Percentiles rank a stretch among this genome's conserved stretches.
These are phyloP conservation scores for Lepiota brunneoincarnata DNA, from an alignment of 768 basidiomycete genomes.

Conservation along the genomic window DNA sequence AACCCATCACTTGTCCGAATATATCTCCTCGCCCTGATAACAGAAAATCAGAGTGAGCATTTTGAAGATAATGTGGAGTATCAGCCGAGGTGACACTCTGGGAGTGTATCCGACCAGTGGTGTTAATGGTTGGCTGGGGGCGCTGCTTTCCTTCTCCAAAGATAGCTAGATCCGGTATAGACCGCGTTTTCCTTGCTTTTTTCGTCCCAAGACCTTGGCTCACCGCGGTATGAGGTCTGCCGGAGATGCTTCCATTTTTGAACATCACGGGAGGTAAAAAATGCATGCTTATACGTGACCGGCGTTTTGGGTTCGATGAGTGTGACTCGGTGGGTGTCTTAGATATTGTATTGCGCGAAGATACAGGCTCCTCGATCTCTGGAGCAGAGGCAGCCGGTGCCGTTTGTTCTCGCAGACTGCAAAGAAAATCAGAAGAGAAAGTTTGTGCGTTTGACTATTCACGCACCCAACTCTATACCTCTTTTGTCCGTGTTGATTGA, in stretches of 20 bases:
- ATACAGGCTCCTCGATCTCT: constrained; percentile 49
- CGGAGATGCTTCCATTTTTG: constrained; percentile 32
- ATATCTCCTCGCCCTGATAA: constrained; percentile 41
- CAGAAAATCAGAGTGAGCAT: constrained; percentile 21
- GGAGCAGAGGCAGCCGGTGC: constrained; percentile 56
- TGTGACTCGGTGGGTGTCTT: constrained; percentile 32
- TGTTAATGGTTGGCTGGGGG: constrained; percentile 20
- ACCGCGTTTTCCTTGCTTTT: constrained; percentile 70
- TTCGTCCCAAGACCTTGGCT: constrained; percentile 34
- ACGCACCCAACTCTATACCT: constrained; percentile 79
- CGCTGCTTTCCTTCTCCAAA: constrained; percentile 16
- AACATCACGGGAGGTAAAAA: constrained; percentile 50
- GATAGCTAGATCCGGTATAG: constrained; percentile 59
- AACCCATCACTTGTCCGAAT: constrained; percentile 67
- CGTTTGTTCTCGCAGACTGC: constrained; percentile 57
- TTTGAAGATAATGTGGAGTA: constrained; percentile 40
- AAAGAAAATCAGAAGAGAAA: constrained; percentile 5
- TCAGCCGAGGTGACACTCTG: constrained; percentile 78
- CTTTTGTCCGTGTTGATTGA: constrained; percentile 77
- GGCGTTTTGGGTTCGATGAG: constrained; percentile 46
- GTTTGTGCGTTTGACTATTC: not conserved
- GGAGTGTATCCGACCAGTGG: constrained; percentile 63
- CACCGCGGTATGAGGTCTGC: constrained; percentile 25
- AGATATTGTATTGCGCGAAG: constrained; percentile 37
- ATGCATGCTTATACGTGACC: constrained; percentile 71